Base-by-base conservation (phyloP, 2,329 filamentous ascomycete genomes). In the Cryphonectria japonica region DNA sequence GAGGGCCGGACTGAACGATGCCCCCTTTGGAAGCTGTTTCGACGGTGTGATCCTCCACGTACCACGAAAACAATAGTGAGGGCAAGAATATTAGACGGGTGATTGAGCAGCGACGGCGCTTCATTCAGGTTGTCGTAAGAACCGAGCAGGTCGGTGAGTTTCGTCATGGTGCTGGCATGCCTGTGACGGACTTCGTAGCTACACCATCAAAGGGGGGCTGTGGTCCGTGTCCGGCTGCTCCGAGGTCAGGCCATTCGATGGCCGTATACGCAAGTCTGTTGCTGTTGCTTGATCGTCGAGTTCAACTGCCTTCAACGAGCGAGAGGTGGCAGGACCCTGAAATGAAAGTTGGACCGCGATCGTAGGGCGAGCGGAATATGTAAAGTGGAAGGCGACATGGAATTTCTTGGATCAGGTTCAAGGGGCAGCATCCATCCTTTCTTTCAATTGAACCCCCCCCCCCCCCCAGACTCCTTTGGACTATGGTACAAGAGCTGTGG, bases 141-240 rank as follows among this genome's bases (percentile, higher is more conserved):
- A 41, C 70, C 70, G 63, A 72, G 46, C 62, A 72, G 66, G 32
- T 72, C 70, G 62, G 57, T 64, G 46, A 72, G 65, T 19, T 62
- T 54, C 6, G 63, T 29, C 70, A 72, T 72, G 37, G 13, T 69
- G 43, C 41, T 29, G n/a, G 66, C 66, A 60, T 34, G 63, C 29
- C 63, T 29, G 41, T 65, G 29, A 9, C 22, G 22, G 46, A 13
- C 13, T 19, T 65, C 16, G 63, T n/a, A 26, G 29, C 63, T 65
- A 46, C 41, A 22, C 41, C 63, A 34, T 39, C 2, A 11, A 39
- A 26, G 26, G 37, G 46, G 46, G 59, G 54, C 54, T 19, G 32
- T n/a, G n/a, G 59, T 61, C 34, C 8, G 34, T 61, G 34, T 37
- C 32, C 7, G 29, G 32, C 32, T 39, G 34, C 34, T 34, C 34